Evolutionary conservation across 768 basidiomycete genomes (phyloP).

Genomic region (Trametes cingulata): DNA sequence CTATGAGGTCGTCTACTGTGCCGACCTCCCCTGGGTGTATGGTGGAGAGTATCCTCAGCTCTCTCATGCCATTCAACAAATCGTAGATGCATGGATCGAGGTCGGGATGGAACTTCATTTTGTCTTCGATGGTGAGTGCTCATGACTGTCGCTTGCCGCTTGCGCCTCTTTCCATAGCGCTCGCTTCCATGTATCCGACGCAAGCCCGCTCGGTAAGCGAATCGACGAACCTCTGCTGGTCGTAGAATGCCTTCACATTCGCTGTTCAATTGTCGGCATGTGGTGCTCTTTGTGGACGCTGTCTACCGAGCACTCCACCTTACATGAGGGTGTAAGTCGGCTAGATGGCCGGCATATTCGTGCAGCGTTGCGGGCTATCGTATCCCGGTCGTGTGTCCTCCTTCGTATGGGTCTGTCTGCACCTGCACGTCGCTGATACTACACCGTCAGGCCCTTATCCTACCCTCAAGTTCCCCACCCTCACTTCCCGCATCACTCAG

Average conservation of each 20-base stretch:
- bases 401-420: background rate
- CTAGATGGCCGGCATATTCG: no score
- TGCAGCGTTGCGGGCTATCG: background rate
- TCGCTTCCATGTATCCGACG: background rate
- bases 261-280: background rate
- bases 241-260: background rate
- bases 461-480: conserved; percentile 69
- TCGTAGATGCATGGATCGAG: conserved; percentile 67
- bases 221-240: background rate
- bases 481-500: conserved; percentile 58
- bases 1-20: conserved; percentile 60
- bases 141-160: background rate
- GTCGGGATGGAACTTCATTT: conserved; percentile 68
- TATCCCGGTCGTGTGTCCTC: background rate
- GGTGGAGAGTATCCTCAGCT: conserved; percentile 78
- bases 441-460: conserved; percentile 62
- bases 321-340: no score
- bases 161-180: background rate
- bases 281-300: background rate
- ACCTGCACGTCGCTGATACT: background rate
- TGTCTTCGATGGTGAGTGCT: conserved; percentile 76
- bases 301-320: no score
- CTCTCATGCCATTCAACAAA: conserved; percentile 43
- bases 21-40: conserved; percentile 78
- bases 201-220: background rate